Evolutionary conservation across 108 stramenopile genomes (phyloP).

Genomic region (Cyclotella choctawhatcheeana): DNA sequence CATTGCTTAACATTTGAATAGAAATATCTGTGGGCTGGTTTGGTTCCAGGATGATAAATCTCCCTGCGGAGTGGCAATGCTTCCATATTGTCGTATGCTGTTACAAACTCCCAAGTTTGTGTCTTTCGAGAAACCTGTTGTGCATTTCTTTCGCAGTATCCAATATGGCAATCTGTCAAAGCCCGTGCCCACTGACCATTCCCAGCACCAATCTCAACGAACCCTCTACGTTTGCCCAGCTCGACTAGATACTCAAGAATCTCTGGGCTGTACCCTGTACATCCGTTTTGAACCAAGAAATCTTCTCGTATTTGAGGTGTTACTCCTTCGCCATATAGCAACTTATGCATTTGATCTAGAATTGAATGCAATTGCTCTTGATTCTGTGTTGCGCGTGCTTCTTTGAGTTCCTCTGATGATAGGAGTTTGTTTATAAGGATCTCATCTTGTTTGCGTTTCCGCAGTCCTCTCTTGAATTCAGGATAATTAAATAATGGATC

Average conservation of each 20-base stretch:
- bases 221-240: constrained; percentile 55
- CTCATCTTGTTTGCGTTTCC: constrained; percentile 62
- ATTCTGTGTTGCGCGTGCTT: constrained; percentile 39
- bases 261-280: constrained; percentile 72
- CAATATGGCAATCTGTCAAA: constrained; percentile 49
- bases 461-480: constrained; percentile 45
- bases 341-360: constrained; percentile 42
- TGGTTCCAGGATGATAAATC: constrained; percentile 74
- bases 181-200: constrained; percentile 86
- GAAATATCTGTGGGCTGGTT: constrained; percentile 76
- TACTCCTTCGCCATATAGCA: constrained; percentile 76
- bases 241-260: constrained; percentile 56
- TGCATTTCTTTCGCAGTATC: constrained; percentile 18
- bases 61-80: constrained; percentile 67
- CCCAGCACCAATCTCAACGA: constrained; percentile 88
- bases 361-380: constrained; percentile 46
- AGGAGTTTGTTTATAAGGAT: constrained; percentile 45
- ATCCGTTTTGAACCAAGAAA: constrained; percentile 78
- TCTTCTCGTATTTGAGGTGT: constrained; percentile 77
- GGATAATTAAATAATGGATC: constrained; percentile 62
- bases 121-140: constrained; percentile 7
- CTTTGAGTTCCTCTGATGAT: constrained; percentile 36
- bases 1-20: constrained; percentile 58
- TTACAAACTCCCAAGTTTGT: constrained; percentile 59
- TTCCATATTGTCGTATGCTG: constrained; percentile 76